These are phyloP conservation scores for Musa itinerans DNA, from an alignment of 176 grass and related monocot genomes.

Conservation along the genomic window DNA sequence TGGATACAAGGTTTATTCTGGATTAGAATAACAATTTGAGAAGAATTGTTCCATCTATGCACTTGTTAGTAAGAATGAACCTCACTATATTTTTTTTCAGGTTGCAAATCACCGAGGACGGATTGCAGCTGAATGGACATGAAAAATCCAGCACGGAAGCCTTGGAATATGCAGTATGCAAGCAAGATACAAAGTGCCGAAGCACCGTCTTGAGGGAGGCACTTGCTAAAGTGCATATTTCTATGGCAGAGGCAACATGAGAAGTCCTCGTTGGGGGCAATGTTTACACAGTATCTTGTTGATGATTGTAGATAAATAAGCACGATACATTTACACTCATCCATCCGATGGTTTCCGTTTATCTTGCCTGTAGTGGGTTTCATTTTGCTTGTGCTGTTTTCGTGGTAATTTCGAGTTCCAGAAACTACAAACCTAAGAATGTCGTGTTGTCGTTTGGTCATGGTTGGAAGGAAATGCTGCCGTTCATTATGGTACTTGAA, in stretches of 20 bases:
- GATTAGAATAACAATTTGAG: neutral
- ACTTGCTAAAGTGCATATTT: conserved; percentile 44
- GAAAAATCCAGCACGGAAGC: conserved; percentile 13
- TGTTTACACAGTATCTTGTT: neutral
- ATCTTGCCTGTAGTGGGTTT: too few species aligned
- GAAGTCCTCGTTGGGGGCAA: neutral
- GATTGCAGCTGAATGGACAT: neutral
- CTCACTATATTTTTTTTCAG: conserved; percentile 9
- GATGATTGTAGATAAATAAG: conserved; percentile 5
- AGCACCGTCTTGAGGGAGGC: conserved; percentile 52
- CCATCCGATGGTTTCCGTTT: too few species aligned
- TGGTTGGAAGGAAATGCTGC: too few species aligned
- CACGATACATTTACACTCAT: neutral
- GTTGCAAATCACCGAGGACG: neutral
- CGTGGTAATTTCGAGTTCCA: neutral
- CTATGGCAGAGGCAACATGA: conserved; percentile 29
- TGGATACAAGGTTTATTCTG: conserved; percentile 26
- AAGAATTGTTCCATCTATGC: neutral
- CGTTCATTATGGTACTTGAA: too few species aligned
- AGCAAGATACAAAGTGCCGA: conserved; percentile 49
- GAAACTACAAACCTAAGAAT: neutral
- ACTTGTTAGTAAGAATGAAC: neutral
- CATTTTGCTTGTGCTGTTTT: neutral
- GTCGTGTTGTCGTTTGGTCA: too few species aligned
- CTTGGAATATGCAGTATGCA: conserved; percentile 39